Conservation (phyloP, 179 eudicot genomes). For the Gypsophila paniculata region DNA sequence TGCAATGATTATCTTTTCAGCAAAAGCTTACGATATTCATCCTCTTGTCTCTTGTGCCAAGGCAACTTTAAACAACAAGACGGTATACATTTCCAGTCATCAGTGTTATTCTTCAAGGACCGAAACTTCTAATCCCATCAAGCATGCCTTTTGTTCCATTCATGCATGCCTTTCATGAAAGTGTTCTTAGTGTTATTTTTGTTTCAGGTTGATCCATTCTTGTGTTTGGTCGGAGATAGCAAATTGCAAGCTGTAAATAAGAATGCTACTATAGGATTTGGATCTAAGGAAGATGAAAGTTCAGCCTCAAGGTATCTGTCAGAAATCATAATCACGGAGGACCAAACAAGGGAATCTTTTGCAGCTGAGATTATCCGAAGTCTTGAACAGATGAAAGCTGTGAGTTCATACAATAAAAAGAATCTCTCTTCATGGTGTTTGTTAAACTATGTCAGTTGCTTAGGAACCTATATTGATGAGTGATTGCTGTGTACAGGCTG, state of each 20-base stretch:
- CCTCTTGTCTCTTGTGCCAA: conserved; percentile 62
- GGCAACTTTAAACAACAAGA: conserved; percentile 48
- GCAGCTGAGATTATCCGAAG: conserved; percentile 48
- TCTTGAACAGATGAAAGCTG: conserved; percentile 46
- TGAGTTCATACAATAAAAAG: conserved; percentile 26
- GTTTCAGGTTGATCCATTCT: conserved; percentile 66
- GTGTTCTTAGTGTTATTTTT: conserved; percentile 9
- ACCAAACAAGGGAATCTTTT: conserved; percentile 51
- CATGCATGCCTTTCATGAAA: conserved; percentile 9
- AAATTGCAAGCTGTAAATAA: conserved; percentile 50
- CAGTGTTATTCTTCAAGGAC: background rate
- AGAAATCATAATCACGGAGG: conserved; percentile 40
- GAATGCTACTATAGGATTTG: conserved; percentile 39
- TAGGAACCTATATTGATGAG: conserved; percentile 18
- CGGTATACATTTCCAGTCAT: conserved; percentile 36
- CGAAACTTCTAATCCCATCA: background rate
- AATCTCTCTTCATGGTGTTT: conserved; percentile 11
- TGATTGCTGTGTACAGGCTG: conserved; percentile 43
- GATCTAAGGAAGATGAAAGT: conserved; percentile 59
- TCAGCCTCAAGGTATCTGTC: conserved; percentile 52
- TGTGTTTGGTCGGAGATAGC: conserved; percentile 63
- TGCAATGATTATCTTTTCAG: conserved; percentile 76
- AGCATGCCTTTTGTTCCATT: background rate
- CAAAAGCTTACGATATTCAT: conserved; percentile 64
- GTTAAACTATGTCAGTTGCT: conserved; percentile 1